phyloP scores from a whole-genome alignment of 768 basidiomycete genomes.

The Russula sp. region DNA sequence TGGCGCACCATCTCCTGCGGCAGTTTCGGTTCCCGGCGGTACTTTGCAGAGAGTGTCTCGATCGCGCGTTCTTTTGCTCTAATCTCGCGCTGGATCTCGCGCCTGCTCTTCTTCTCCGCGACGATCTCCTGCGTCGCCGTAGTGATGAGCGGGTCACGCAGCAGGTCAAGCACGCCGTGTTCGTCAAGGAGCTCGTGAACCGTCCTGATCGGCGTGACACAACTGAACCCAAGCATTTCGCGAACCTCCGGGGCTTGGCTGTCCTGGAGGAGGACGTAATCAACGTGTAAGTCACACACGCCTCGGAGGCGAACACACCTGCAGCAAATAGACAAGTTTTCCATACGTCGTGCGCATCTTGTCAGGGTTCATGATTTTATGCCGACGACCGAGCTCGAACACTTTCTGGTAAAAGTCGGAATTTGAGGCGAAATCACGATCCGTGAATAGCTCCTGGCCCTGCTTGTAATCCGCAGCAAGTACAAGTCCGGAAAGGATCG shows the following conservation, averaged over 20 bases:
- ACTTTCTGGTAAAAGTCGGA: constrained; percentile 75
- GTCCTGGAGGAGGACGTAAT: constrained; percentile 48
- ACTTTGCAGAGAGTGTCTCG: constrained; percentile 64
- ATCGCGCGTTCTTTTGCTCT: constrained; percentile 82
- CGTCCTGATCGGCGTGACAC: constrained; percentile 73
- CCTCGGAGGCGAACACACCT: constrained; percentile 46
- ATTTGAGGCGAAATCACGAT: constrained; percentile 78
- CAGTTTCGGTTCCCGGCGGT: constrained; percentile 51
- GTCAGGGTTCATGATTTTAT: constrained; percentile 92
- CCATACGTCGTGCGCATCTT: constrained; percentile 90
- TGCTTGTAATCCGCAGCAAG: constrained; percentile 83
- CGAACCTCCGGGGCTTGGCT: constrained; percentile 81
- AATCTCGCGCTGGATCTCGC: constrained; percentile 83
- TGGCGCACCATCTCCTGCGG: constrained; percentile 67
- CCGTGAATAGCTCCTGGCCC: constrained; percentile 82
- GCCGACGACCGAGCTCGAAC: constrained; percentile 79
- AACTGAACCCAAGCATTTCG: constrained; percentile 75
- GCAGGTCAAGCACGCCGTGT: constrained; percentile 59
- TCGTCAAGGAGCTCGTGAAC: constrained; percentile 67
- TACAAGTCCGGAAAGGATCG: constrained; percentile 81
- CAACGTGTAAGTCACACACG: constrained; percentile 16
- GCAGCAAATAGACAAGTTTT: constrained; percentile 78
- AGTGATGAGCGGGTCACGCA: constrained; percentile 73
- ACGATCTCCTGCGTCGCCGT: constrained; percentile 81
- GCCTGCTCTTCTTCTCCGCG: constrained; percentile 62